phyloP scores from a whole-genome alignment of 2,329 filamentous ascomycete species.

The Hypoxylon sp. region DNA sequence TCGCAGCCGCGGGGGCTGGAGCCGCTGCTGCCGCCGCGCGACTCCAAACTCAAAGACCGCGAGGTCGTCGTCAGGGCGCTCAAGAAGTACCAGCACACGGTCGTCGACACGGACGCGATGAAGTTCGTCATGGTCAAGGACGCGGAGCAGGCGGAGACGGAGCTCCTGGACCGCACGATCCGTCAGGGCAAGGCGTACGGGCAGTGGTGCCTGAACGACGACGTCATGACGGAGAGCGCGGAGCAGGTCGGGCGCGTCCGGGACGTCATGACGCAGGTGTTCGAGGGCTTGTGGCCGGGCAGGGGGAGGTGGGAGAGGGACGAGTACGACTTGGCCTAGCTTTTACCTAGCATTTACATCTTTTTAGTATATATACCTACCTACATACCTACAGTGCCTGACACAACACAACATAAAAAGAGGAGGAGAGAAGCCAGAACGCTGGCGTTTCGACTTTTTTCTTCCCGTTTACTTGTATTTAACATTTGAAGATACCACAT shows the following conservation, averaged over 20 bases:
- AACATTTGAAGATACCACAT: constrained; percentile 29
- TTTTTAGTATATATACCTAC: background rate
- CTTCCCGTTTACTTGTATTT: constrained; percentile 30
- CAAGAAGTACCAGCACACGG: constrained; percentile 56
- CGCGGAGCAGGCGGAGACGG: constrained; percentile 55
- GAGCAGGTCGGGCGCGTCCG: constrained; percentile 51
- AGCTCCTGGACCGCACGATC: constrained; percentile 53
- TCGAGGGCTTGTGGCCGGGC: constrained; percentile 51
- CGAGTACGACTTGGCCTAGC: background rate
- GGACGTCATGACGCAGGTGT: constrained; percentile 52
- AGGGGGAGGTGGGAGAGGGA: constrained; percentile 44
- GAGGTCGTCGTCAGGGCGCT: constrained; percentile 53
- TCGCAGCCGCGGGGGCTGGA: constrained; percentile 51
- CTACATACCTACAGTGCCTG: too few relatives aligned
- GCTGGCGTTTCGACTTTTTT: constrained; percentile 24
- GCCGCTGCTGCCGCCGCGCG: constrained; percentile 52
- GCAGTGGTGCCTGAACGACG: constrained; percentile 58
- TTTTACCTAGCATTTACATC: too few relatives aligned
- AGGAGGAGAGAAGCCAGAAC: constrained; percentile 9
- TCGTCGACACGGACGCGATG: constrained; percentile 56
- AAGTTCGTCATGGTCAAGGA: constrained; percentile 58
- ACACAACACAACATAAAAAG: background rate
- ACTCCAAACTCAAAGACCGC: constrained; percentile 50
- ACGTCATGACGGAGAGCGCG: constrained; percentile 54
- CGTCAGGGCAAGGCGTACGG: constrained; percentile 51